A percentile compares a stretch with the other conserved stretches of the same genome.
phyloP scores from a whole-genome alignment of 2,329 filamentous ascomycete species.

The Colletotrichum agaves region DNA sequence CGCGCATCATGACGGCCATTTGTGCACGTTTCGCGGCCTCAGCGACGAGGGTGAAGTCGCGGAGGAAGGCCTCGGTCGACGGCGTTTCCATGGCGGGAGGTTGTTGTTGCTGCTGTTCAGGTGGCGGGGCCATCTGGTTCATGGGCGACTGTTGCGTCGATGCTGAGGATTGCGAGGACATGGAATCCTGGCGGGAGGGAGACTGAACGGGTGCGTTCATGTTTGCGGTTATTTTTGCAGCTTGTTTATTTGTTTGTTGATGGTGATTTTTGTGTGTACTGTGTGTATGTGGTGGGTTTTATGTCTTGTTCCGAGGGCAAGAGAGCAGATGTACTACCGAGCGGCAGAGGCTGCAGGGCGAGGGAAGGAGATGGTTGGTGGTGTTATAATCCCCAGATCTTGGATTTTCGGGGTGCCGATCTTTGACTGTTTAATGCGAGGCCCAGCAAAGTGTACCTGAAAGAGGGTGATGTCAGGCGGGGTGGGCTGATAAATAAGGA shows the following conservation, averaged over 20 bases:
- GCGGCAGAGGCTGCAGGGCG: neutral
- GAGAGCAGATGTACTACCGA: neutral
- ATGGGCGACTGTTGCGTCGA: conserved; percentile 47
- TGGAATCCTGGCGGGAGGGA: conserved; percentile 28
- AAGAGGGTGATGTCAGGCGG: conserved; percentile 31
- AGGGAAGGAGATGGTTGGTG: conserved; percentile 23
- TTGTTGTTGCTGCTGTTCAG: conserved; percentile 42
- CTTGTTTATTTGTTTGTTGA: neutral
- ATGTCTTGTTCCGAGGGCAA: neutral
- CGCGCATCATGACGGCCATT: conserved; percentile 87
- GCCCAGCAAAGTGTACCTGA: conserved; percentile 28
- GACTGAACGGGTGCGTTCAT: conserved; percentile 39
- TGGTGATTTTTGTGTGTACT: neutral
- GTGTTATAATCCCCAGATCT: conserved; percentile 38
- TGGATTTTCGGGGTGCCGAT: conserved; percentile 30
- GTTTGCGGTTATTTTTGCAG: neutral
- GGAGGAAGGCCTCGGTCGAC: conserved; percentile 71
- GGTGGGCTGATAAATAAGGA: conserved; percentile 18
- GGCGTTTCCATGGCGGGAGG: conserved; percentile 45
- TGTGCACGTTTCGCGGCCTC: conserved; percentile 95
- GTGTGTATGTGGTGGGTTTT: neutral
- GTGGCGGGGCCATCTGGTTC: conserved; percentile 37
- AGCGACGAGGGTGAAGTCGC: conserved; percentile 86
- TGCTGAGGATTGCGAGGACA: conserved; percentile 42
- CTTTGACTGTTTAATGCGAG: conserved; percentile 25